Evolutionary conservation across 495 filamentous ascomycete species (phyloP), one percentile per base, ranked within the genome.

Genomic region (Polyplosphaeria fusca): DNA sequence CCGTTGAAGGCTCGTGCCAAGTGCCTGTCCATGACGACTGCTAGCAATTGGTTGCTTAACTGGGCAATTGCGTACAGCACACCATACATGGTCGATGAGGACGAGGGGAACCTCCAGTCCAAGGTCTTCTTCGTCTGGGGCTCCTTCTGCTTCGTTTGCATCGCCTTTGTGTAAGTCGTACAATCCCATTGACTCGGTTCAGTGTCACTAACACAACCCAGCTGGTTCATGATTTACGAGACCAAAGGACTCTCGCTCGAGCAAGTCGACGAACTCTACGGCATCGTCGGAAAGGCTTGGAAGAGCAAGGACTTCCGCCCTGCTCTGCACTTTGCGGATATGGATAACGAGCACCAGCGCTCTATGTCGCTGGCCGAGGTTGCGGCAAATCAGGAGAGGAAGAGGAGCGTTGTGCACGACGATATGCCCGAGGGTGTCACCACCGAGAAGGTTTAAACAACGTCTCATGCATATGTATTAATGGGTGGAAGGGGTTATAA

Each of bases 71-170:
- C 71, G 18, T 74, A 72, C 55, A 19, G 58, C 0, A 74, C 72
- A 1, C 72, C 72, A 1, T 74, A 74, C 63, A 52, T 74, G 52
- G 68, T 71, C 46, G 66, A 68, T 32, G 54, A 55, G n/a, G 63
- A 60, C 42, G 40, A 74, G 41, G 72, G 69, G 25, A 69, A 74
- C 53, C 61, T 74, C 5, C 58, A 67, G 42, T 61, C 58, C 49
- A 72, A 71, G 52, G 70, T 74, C 24, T 74, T 74, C 60, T 74
- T 71, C 60, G 51, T 74, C 23, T 74, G 70, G 70, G 70, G 66
- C 42, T 47, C 45, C 11, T 66, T 67, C 43, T 73, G 70, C 62
- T 51, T 62, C 53, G 56, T 73, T 32, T 70, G 67, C 55, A 69
- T 73, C 50, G 55, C 47, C 19, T 73, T 73, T 56, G 67, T 71